Base-by-base conservation (phyloP, 2,329 filamentous ascomycete genomes). In the Sarocladiaceae sp. region DNA sequence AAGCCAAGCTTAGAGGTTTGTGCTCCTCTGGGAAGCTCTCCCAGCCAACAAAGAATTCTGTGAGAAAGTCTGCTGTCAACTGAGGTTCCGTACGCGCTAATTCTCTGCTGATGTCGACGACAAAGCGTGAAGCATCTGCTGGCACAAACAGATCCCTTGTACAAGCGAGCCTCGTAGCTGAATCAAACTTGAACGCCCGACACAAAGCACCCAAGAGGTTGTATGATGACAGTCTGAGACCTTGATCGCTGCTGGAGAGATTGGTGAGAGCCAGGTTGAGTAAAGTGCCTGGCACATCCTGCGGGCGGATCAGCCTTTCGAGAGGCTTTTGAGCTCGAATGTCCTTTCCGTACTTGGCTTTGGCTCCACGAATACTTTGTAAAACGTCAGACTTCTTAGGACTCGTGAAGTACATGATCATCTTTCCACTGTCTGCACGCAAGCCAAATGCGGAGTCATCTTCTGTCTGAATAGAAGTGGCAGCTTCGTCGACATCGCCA, bases 11-110 rank as follows among this genome's bases (percentile, higher is more conserved):
- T 22, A 87, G 63, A 1, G 83, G 81, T 57, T 84, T 82, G 61
- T 88, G 84, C 52, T 86, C 80, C 29, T 84, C 79, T 1, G 81
- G 77, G 58, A 87, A 84, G 59, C 83, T 86, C 57, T 86, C 83
- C 84, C 84, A 88, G 17, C 84, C 82, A 22, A 86, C 82, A 54
- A 88, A 87, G 61, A 88, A 88, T 59, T 87, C 84, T n/a, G 84
- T 86, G 35, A 88, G 61, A 59, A 88, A 88, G 60, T 88, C 84
- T 7, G 77, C 78, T 1, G 84, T 87, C 7, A 88, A 72, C 58
- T 86, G 83, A 20, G 84, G 82, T 60, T 88, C 84, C 18, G 82
- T 77, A 26, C 71, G 66, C 8, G 84, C 83, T 15, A 88, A 70
- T 55, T 82, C 78, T 59, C 77, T 78, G 68, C 84, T 87, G 44